Percentiles rank a stretch among this genome's conserved stretches.
phyloP scores from a whole-genome alignment of 352 stramenopile genomes.

The Phytophthora kernoviae region DNA sequence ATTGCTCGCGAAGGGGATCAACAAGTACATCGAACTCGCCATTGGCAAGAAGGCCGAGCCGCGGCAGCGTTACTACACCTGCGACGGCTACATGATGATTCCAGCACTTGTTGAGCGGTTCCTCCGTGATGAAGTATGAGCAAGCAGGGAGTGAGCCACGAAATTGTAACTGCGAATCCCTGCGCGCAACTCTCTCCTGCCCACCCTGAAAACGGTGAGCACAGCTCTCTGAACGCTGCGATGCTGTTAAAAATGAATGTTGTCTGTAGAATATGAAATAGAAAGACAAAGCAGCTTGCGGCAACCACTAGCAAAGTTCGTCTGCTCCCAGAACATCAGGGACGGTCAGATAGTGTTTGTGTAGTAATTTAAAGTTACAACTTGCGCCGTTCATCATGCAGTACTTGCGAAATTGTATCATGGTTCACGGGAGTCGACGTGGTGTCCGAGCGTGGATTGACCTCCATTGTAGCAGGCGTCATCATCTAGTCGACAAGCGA shows the following conservation, averaged over 20 bases:
- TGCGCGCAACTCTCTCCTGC: not conserved
- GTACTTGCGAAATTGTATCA: no score
- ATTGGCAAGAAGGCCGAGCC: constrained; percentile 25
- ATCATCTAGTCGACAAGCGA: no score
- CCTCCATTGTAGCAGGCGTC: no score
- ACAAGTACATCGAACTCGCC: constrained; percentile 38
- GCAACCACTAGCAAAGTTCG: not conserved
- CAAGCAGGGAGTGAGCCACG: not conserved
- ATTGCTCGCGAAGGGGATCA: constrained; percentile 35
- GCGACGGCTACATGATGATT: constrained; percentile 38
- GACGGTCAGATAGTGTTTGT: not conserved
- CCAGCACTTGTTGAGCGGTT: constrained; percentile 38
- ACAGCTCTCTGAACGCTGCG: constrained; percentile 2
- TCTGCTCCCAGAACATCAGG: not conserved
- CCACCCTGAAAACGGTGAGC: not conserved
- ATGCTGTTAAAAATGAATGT: constrained; percentile 20
- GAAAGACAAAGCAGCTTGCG: constrained; percentile 8
- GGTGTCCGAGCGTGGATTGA: no score
- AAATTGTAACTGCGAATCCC: constrained; percentile 9
- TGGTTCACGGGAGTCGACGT: no score
- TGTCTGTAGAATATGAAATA: constrained; percentile 24
- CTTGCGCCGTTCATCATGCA: no score
- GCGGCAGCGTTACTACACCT: constrained; percentile 26
- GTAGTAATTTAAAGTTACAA: constrained; percentile 12
- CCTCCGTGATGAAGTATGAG: constrained; percentile 33